Evolutionary conservation across 2,329 filamentous ascomycete species (phyloP).

Genomic region (Hirsutella thompsonii): DNA sequence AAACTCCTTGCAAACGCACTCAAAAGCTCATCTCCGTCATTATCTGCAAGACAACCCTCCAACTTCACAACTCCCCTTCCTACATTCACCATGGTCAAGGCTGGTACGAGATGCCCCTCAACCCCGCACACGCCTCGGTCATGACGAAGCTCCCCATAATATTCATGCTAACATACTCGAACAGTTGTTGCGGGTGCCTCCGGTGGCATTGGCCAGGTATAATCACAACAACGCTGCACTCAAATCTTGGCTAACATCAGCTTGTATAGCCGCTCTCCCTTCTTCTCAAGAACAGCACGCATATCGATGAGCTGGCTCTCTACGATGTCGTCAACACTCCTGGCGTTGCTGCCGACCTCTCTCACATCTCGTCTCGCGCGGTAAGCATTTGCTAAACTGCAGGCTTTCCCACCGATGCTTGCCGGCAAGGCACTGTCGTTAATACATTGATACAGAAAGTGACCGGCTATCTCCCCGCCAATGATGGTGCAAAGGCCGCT

Average conservation of each 20-base stretch:
- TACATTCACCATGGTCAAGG: constrained; percentile 42
- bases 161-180: constrained; percentile 3
- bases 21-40: not conserved
- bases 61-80: not conserved
- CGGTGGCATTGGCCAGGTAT: constrained; percentile 95
- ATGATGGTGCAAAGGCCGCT: constrained; percentile 74
- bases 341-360: constrained; percentile 90
- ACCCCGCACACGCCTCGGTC: constrained; percentile 10
- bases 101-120: constrained; percentile 31
- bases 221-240: constrained; percentile 6
- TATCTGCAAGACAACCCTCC: not conserved
- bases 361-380: constrained; percentile 87
- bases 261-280: constrained; percentile 73
- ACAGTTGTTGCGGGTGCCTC: constrained; percentile 83
- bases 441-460: constrained; percentile 48
- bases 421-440: not conserved
- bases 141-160: not conserved
- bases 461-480: constrained; percentile 74
- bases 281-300: constrained; percentile 80
- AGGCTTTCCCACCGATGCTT: not conserved
- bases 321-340: constrained; percentile 99
- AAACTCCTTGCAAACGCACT: not conserved
- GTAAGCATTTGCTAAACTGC: constrained; percentile 28
- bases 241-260: constrained; percentile 8
- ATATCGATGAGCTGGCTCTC: constrained; percentile 83